Evolutionary conservation across 805 yeast genomes (phyloP), one percentile per base, ranked within the genome.

Genomic region (Pichia nakasei): DNA sequence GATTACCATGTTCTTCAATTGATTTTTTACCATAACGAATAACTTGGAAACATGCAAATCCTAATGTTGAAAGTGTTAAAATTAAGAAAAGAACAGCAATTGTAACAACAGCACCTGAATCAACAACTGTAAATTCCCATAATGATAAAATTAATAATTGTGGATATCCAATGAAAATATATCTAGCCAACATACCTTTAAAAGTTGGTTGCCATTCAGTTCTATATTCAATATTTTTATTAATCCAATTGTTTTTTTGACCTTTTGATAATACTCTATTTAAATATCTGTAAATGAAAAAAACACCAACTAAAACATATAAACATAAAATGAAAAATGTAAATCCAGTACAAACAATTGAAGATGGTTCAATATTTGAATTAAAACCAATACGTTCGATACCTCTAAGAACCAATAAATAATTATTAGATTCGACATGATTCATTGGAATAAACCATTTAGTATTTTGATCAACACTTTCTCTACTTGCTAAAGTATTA

Each of bases 51-150:
- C 77, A 71, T 19, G 87, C 73, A 78, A 81, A 82, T 2, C 68
- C 65, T 68, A 86, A 67, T 32, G 85, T 68, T 2, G 77, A 75
- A 6, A 81, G 48, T 1, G 85, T 69, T 45, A 82, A 64, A 1
- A 86, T 39, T 35, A 89, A 66, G 61, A 85, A 80, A 39, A 89
- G 64, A 32, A 76, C 81, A 2, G 95, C 91, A 47, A 86, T 65
- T 5, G 86, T 88, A 46, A 89, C 77, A 26, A 89, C 87, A 1
- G 96, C 96, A 1, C 94, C 83, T 1, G 96, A 87, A 57, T 89
- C 96, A 42, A 73, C 66, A 55, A 72, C 73, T 8, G 82, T 76
- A 61, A 87, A 88, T 66, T 89, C 96, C 93, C 94, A 89, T 43
- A 88, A 69, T 11, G 95, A 80, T 46, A 89, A 71, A 42, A 88